Conservation (phyloP, 1,284 basidiomycete genomes). For the Ceratobasidium sp. region DNA sequence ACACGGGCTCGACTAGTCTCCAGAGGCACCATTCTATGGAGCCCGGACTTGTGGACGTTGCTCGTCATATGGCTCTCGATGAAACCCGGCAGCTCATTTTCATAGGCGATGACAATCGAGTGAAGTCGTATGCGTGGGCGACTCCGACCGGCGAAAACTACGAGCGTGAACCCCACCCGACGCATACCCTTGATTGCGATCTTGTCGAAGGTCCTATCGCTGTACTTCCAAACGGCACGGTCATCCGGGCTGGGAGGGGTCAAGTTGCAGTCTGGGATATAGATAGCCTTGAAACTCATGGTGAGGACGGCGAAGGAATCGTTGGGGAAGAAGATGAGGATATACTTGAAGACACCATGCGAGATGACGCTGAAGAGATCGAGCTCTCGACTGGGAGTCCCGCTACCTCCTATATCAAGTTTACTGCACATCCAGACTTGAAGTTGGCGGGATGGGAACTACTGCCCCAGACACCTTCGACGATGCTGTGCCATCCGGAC, state of each 20-base stretch:
- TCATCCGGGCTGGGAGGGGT: conserved; percentile 32
- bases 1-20: background rate
- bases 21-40: conserved; percentile 10
- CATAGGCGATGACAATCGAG: conserved; percentile 19
- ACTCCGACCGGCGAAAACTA: background rate
- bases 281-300: conserved; percentile 29
- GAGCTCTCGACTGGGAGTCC: conserved; percentile 29
- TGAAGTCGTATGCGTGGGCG: conserved; percentile 39
- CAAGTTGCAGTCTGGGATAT: conserved; percentile 27
- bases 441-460: background rate
- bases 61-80: conserved; percentile 25
- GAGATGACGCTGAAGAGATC: conserved; percentile 35
- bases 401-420: conserved; percentile 27
- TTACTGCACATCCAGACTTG: conserved; percentile 10
- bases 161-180: conserved; percentile 5
- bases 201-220: conserved; percentile 2
- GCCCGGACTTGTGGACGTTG: conserved; percentile 11
- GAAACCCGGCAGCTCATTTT: conserved; percentile 35
- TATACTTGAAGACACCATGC: background rate
- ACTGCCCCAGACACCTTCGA: conserved; percentile 1
- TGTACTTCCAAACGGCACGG: conserved; percentile 22
- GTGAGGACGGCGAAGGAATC: conserved; percentile 1
- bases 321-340: background rate
- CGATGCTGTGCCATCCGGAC: conserved; percentile 5
- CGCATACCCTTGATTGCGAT: conserved; percentile 29